Percentiles rank a stretch among this genome's conserved stretches.
Evolutionary conservation across 176 grass and related monocot genomes (phyloP).

Genomic region (Zoysia pacifica): DNA sequence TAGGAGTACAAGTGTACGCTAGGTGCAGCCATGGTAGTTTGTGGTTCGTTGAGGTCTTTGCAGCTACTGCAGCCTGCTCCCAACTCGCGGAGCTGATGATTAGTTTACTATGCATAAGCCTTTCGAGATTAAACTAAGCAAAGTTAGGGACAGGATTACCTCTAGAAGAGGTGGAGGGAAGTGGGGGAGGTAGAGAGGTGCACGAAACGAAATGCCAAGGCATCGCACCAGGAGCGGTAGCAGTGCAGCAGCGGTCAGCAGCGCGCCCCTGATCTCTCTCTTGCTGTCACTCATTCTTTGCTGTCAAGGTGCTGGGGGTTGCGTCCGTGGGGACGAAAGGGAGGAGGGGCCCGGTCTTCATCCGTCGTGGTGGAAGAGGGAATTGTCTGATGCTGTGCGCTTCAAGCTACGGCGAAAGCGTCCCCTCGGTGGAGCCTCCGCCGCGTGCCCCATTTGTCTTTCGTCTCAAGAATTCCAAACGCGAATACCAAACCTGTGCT

Average conservation of each 20-base stretch:
- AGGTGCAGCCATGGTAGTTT: not conserved
- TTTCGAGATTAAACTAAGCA: conserved; percentile 8
- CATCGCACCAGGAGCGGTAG: conserved; percentile 13
- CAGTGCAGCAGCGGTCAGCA: not conserved
- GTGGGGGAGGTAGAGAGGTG: conserved; percentile 2
- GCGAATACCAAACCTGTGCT: not conserved
- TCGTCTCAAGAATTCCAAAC: conserved; percentile 1
- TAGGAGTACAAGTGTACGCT: conserved; percentile 1
- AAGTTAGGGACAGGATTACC: not conserved
- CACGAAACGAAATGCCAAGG: conserved; percentile 42
- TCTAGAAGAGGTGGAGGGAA: not conserved
- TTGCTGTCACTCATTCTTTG: conserved; percentile 11
- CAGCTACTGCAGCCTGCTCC: not conserved
- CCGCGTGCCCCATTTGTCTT: conserved; percentile 27
- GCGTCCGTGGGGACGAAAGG: conserved; percentile 37
- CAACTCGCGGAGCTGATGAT: not conserved
- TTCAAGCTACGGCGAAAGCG: conserved; percentile 44
- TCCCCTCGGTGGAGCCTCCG: conserved; percentile 24
- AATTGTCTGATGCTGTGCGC: conserved; percentile 43
- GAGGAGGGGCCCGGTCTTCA: not conserved
- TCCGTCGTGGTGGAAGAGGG: conserved; percentile 2
- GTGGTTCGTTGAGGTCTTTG: conserved; percentile 25
- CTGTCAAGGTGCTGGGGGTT: conserved; percentile 29
- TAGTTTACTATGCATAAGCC: conserved; percentile 24
- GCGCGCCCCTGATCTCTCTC: conserved; percentile 26